phyloP scores from a whole-genome alignment of 176 grass and related monocot species.

The Oryza meyeriana region DNA sequence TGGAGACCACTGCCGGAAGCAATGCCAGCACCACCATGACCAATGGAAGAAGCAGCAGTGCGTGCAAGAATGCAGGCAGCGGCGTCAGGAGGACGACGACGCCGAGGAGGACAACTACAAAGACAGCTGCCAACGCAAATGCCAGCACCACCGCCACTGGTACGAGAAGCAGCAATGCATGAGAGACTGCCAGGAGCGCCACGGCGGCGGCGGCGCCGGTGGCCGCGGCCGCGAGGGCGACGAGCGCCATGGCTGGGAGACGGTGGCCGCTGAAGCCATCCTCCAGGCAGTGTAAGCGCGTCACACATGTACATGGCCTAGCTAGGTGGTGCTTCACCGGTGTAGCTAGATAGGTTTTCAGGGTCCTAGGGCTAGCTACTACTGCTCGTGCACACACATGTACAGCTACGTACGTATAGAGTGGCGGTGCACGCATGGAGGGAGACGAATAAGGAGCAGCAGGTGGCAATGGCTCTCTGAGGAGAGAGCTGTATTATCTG shows the following conservation, averaged over 20 bases:
- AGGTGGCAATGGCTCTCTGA: not conserved
- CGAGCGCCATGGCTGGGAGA: not conserved
- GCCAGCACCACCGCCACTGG: not conserved
- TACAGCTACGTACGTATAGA: not conserved
- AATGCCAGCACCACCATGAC: not conserved
- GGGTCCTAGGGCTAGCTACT: not conserved
- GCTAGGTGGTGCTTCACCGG: too few relatives aligned
- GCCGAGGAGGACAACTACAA: too few relatives aligned
- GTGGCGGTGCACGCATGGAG: not conserved
- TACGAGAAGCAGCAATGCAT: not conserved
- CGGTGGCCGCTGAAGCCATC: constrained; percentile 29
- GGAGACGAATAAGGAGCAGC: constrained; percentile 18
- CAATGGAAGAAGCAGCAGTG: not conserved
- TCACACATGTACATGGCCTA: not conserved
- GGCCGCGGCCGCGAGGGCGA: too few relatives aligned
- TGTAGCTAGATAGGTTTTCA: not conserved
- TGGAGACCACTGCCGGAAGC: too few relatives aligned
- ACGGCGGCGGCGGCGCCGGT: not conserved
- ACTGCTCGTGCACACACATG: not conserved
- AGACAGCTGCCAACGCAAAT: too few relatives aligned
- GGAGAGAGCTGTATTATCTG: not conserved
- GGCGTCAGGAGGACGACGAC: too few relatives aligned
- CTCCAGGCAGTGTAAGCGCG: not conserved
- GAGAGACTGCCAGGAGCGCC: not conserved
- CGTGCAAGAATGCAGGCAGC: not conserved